Conservation (phyloP, 305 asterid species). For the Fraxinus paxiana region DNA sequence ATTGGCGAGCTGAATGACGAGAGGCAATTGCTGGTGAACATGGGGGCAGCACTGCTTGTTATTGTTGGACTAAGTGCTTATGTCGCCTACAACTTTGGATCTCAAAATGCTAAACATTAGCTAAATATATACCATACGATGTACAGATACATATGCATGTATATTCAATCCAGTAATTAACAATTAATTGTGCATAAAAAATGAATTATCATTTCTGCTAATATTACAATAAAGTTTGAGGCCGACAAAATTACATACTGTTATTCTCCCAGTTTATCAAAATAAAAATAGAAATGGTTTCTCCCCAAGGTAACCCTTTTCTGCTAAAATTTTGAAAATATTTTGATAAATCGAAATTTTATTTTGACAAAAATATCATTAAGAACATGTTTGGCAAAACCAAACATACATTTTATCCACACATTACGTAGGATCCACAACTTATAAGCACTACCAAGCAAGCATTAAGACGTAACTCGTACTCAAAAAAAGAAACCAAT, state of each 20-base stretch:
- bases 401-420: neutral
- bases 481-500: neutral
- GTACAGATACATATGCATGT: neutral
- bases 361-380: neutral
- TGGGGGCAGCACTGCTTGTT: constrained; percentile 65
- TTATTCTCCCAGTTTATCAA: neutral
- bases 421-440: neutral
- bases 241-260: neutral
- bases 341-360: neutral
- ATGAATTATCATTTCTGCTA: neutral
- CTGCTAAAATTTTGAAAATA: neutral
- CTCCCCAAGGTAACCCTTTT: neutral
- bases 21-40: constrained; percentile 59
- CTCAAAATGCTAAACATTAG: constrained; percentile 24
- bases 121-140: neutral
- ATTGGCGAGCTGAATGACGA: constrained; percentile 50
- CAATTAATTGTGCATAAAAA: neutral
- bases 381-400: neutral
- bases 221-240: neutral
- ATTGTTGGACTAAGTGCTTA: constrained; percentile 61
- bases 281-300: neutral
- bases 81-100: constrained; percentile 37
- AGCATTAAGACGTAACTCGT: neutral
- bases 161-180: neutral
- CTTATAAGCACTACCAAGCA: neutral